Evolutionary conservation across 768 basidiomycete species (phyloP).

Genomic region (Rossbeevera mucosa): DNA sequence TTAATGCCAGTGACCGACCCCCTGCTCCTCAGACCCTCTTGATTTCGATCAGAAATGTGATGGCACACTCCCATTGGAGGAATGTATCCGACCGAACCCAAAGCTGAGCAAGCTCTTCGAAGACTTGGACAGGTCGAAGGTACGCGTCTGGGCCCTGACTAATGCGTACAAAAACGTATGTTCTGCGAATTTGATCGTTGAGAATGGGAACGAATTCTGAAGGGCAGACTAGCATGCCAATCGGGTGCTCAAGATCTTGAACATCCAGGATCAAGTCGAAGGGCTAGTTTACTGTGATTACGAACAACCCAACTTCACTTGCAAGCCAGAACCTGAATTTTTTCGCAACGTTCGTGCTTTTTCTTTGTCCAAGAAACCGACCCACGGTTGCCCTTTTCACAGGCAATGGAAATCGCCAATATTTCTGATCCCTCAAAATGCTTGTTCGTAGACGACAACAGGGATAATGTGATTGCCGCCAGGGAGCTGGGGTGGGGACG

Average conservation of each 20-base stretch:
- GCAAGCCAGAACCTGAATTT: constrained; percentile 77
- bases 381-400: not conserved
- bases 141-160: constrained; percentile 80
- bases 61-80: constrained; percentile 75
- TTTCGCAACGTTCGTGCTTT: constrained; percentile 49
- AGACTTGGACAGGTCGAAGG: constrained; percentile 74
- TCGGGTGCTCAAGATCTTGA: constrained; percentile 71
- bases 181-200: constrained; percentile 13
- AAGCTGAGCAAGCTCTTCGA: constrained; percentile 60
- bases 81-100: constrained; percentile 66
- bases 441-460: constrained; percentile 77
- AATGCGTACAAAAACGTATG: constrained; percentile 75
- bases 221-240: constrained; percentile 59
- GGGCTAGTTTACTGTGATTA: constrained; percentile 83
- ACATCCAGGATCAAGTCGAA: constrained; percentile 65
- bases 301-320: constrained; percentile 55
- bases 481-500: constrained; percentile 62
- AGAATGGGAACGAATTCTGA: constrained; percentile 4
- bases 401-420: constrained; percentile 65
- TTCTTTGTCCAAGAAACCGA: not conserved
- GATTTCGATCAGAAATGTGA: constrained; percentile 86
- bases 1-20: not conserved
- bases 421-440: constrained; percentile 64
- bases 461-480: constrained; percentile 65
- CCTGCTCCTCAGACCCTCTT: constrained; percentile 56